phyloP scores from a whole-genome alignment of 768 basidiomycete genomes.

The Leucosporidium yakuticum region DNA sequence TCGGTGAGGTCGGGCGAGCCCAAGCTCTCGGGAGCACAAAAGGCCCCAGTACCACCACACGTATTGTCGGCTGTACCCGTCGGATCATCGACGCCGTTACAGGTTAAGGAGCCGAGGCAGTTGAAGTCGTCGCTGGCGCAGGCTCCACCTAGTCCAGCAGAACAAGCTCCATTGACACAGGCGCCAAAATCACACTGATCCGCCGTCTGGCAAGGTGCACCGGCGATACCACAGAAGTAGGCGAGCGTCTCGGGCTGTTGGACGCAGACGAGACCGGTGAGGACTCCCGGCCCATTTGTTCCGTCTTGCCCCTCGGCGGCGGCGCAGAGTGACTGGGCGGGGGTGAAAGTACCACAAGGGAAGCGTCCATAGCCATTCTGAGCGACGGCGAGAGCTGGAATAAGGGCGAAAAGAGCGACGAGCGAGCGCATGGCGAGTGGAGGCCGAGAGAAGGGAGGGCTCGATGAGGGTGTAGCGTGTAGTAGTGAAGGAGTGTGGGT shows the following conservation, averaged over 20 bases:
- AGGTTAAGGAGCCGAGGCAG: slow-evolving; percentile 20
- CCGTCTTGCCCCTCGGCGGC: background rate
- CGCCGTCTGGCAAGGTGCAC: slow-evolving; percentile 8
- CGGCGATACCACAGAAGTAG: slow-evolving; percentile 21
- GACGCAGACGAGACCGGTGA: slow-evolving; percentile 1
- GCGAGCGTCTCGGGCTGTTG: background rate
- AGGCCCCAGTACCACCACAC: slow-evolving; percentile 17
- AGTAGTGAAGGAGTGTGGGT: background rate
- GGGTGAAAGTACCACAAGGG: no score
- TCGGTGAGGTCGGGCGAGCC: background rate
- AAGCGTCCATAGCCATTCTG: background rate
- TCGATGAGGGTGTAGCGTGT: background rate
- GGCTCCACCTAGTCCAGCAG: background rate
- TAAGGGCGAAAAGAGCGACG: slow-evolving; percentile 7
- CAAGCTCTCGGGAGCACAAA: slow-evolving; percentile 10
- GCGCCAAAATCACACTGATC: background rate
- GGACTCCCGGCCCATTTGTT: slow-evolving; percentile 5
- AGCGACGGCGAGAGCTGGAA: slow-evolving; percentile 14
- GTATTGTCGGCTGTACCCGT: background rate
- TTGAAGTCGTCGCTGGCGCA: slow-evolving; percentile 5
- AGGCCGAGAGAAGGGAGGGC: background rate
- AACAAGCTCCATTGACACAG: no score
- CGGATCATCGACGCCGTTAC: background rate
- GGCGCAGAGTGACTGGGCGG: no score
- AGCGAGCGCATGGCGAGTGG: background rate